phyloP scores from a whole-genome alignment of 768 basidiomycete species.

The Boletus reticulatus region DNA sequence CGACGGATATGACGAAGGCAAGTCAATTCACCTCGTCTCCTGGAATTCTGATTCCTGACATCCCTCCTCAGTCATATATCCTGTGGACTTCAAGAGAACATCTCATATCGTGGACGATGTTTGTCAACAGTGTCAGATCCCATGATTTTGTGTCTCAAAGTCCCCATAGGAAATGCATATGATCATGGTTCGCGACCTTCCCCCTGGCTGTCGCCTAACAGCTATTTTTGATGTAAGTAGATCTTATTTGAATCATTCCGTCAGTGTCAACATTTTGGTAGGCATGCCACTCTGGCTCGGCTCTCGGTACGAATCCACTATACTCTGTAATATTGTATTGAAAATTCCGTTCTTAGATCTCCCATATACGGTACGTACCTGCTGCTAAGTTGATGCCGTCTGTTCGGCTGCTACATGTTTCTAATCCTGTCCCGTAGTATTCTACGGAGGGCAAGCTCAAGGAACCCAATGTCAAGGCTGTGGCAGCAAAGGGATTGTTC shows the following conservation, averaged over 20 bases:
- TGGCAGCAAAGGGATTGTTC: constrained; percentile 86
- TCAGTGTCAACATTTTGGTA: constrained; percentile 25
- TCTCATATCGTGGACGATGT: constrained; percentile 92
- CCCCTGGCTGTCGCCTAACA: constrained; percentile 86
- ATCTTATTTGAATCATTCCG: background rate
- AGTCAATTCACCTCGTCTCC: constrained; percentile 7
- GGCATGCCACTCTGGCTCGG: constrained; percentile 91
- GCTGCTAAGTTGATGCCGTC: background rate
- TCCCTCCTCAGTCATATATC: constrained; percentile 70
- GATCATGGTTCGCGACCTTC: constrained; percentile 78
- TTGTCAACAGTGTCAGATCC: constrained; percentile 24
- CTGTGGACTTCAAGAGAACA: constrained; percentile 61
- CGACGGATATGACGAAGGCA: constrained; percentile 81
- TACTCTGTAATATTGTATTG: background rate
- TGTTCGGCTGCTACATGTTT: background rate
- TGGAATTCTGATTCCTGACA: background rate
- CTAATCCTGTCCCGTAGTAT: constrained; percentile 48
- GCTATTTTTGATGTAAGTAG: constrained; percentile 69
- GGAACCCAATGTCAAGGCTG: constrained; percentile 85
- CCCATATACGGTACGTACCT: constrained; percentile 55
- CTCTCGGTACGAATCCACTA: constrained; percentile 52
- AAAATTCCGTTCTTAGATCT: constrained; percentile 45
- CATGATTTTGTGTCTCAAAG: constrained; percentile 2
- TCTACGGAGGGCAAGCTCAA: constrained; percentile 95
- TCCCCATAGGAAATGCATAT: constrained; percentile 60